A percentile compares a stretch with the other conserved stretches of the same genome.
These are phyloP conservation scores for Neoarthrinium moseri DNA, from an alignment of 2,329 filamentous ascomycete species.

Conservation along the genomic window DNA sequence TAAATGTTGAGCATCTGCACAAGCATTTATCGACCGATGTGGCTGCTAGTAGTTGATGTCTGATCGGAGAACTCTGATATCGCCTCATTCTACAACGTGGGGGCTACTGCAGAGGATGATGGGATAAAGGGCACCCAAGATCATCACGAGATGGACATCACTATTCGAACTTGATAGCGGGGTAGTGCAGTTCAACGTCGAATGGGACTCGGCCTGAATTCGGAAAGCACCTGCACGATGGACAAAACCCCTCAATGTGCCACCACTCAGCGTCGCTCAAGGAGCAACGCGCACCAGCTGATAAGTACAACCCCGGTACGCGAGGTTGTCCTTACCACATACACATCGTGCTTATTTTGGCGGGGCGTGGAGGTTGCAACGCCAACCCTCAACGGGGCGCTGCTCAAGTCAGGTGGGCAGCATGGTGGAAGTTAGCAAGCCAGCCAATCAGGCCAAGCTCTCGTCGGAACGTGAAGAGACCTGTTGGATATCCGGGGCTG, in stretches of 20 bases:
- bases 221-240: slow-evolving; percentile 15
- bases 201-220: slow-evolving; percentile 11
- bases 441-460: slow-evolving; percentile 3
- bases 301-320: slow-evolving; percentile 13
- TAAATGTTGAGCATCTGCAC: no score
- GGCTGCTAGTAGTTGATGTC: background rate
- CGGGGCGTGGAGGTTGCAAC: background rate
- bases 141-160: no score
- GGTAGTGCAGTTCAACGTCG: slow-evolving; percentile 1
- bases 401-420: background rate
- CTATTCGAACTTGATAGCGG: slow-evolving; percentile 12
- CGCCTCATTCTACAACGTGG: slow-evolving; percentile 36
- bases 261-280: slow-evolving; percentile 1
- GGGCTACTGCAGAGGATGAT: slow-evolving; percentile 30
- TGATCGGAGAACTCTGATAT: slow-evolving; percentile 18
- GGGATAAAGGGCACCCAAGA: no score
- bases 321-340: slow-evolving; percentile 13
- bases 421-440: background rate
- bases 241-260: slow-evolving; percentile 18
- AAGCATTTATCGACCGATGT: no score
- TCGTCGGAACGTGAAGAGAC: slow-evolving; percentile 1
- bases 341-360: background rate
- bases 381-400: background rate
- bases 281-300: background rate
- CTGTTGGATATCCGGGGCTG: background rate